Evolutionary conservation across 306 rosid genomes (phyloP).

Genomic region (Cucurbita ficifolia): DNA sequence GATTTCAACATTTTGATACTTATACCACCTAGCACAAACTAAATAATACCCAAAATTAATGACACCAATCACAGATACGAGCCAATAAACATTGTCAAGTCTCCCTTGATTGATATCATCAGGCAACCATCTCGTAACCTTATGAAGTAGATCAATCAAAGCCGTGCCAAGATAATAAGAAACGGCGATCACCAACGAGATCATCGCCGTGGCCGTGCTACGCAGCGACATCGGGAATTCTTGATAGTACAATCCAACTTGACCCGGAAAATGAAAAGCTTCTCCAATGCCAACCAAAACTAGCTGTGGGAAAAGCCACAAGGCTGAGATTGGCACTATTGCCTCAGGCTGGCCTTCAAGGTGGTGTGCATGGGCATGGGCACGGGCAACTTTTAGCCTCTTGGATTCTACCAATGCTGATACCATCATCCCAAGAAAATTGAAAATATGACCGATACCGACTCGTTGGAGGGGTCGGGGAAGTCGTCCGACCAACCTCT

Average conservation of each 20-base stretch:
- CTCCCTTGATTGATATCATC: slow-evolving; percentile 39
- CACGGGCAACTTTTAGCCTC: slow-evolving; percentile 22
- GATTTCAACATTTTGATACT: slow-evolving; percentile 17
- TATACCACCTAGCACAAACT: slow-evolving; percentile 25
- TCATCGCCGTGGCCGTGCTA: slow-evolving; percentile 51
- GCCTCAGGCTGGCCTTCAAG: background rate
- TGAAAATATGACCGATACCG: slow-evolving; percentile 42
- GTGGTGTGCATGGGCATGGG: background rate
- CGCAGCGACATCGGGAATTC: slow-evolving; percentile 35
- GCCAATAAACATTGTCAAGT: slow-evolving; percentile 43
- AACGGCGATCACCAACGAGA: slow-evolving; percentile 26
- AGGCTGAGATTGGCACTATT: slow-evolving; percentile 12
- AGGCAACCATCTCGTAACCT: slow-evolving; percentile 41
- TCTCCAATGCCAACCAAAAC: slow-evolving; percentile 45
- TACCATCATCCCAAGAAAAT: slow-evolving; percentile 17
- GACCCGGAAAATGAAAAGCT: slow-evolving; percentile 59
- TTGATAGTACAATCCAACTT: slow-evolving; percentile 49
- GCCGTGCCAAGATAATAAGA: slow-evolving; percentile 31
- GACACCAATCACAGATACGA: slow-evolving; percentile 27
- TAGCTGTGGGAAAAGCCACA: slow-evolving; percentile 53
- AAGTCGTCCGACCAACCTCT: slow-evolving; percentile 13
- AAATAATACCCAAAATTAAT: slow-evolving; percentile 38
- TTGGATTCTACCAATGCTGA: slow-evolving; percentile 57
- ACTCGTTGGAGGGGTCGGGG: slow-evolving; percentile 32
- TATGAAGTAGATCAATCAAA: slow-evolving; percentile 21